Conservation (phyloP, 768 basidiomycete genomes). For the Leccinum longicurvipes region DNA sequence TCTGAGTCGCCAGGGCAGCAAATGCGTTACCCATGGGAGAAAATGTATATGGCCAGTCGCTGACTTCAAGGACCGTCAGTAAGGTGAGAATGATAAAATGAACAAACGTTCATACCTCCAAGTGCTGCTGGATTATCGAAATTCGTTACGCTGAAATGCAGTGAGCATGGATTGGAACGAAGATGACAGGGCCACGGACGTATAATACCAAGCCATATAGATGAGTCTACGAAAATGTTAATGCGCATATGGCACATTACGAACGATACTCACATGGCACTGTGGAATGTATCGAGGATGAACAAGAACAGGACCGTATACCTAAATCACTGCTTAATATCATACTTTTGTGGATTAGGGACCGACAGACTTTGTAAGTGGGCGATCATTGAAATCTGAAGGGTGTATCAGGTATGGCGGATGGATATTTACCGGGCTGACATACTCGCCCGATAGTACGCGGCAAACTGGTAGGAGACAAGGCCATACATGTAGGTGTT, state of each 20-base stretch:
- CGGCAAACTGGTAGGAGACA: constrained; percentile 41
- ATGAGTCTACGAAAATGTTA: constrained; percentile 4
- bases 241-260: background rate
- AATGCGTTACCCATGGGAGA: constrained; percentile 46
- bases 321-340: background rate
- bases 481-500: constrained; percentile 39
- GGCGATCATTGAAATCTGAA: constrained; percentile 17
- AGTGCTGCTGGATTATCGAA: background rate
- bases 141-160: background rate
- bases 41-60: constrained; percentile 49
- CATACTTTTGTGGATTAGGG: background rate
- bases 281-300: constrained; percentile 19
- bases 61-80: constrained; percentile 25
- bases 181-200: constrained; percentile 1
- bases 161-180: background rate
- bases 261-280: constrained; percentile 10
- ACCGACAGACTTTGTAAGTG: constrained; percentile 3
- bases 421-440: background rate
- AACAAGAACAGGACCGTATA: constrained; percentile 18
- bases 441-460: constrained; percentile 31
- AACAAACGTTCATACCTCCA: background rate
- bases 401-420: background rate
- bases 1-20: constrained; percentile 47
- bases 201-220: constrained; percentile 19
- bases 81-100: background rate